Evolutionary conservation across 1,284 basidiomycete genomes (phyloP).

Genomic region (Ustilago crameri): DNA sequence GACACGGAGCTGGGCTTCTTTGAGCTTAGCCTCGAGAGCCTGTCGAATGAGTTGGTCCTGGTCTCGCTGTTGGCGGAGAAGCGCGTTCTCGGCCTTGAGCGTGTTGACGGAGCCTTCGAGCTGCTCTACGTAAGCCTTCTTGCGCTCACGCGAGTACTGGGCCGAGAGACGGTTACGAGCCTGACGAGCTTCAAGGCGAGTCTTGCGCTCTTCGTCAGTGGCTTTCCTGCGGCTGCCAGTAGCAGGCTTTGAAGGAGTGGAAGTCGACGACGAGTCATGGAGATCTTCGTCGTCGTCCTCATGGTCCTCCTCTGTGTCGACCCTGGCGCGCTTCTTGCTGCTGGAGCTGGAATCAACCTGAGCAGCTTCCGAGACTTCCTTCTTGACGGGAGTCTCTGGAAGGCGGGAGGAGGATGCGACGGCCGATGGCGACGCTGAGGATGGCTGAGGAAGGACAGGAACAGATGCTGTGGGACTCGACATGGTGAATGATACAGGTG

Average conservation of each 20-base stretch:
- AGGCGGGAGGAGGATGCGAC: conserved; percentile 31
- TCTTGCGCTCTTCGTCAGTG: conserved; percentile 60
- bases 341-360: conserved; percentile 9
- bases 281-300: conserved; percentile 18
- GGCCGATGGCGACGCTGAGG: conserved; percentile 15
- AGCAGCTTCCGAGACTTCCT: conserved; percentile 7
- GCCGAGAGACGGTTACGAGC: conserved; percentile 66
- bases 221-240: conserved; percentile 33
- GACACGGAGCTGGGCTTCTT: conserved; percentile 46
- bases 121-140: conserved; percentile 61
- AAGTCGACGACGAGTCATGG: conserved; percentile 14
- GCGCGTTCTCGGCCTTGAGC: conserved; percentile 50
- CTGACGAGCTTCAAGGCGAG: conserved; percentile 63
- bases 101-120: conserved; percentile 53
- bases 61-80: conserved; percentile 24
- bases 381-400: conserved; percentile 31
- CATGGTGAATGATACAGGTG: conserved; percentile 22
- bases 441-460: conserved; percentile 11
- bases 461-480: conserved; percentile 17
- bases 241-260: conserved; percentile 33
- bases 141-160: conserved; percentile 64
- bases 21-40: conserved; percentile 44
- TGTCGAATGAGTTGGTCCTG: conserved; percentile 26
- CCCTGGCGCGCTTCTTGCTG: conserved; percentile 39
- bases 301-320: conserved; percentile 9